Evolutionary conservation across 1,284 basidiomycete genomes (phyloP).

Genomic region (Trichosporon ovoides): DNA sequence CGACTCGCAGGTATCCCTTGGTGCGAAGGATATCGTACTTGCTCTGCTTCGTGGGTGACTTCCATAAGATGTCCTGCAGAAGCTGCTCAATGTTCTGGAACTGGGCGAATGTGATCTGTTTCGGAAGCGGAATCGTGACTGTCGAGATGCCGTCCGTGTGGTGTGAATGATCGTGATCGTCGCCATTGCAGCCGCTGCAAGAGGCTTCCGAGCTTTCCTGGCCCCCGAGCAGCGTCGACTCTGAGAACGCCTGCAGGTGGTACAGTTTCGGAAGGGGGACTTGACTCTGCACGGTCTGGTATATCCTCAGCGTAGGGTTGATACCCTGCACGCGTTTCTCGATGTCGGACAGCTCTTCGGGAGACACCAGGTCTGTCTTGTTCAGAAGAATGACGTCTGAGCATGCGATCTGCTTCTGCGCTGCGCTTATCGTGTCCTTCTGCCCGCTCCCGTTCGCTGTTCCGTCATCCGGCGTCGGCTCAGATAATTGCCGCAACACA

Average conservation of each 20-base stretch:
- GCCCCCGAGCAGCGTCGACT: neutral
- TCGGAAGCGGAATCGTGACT: constrained; percentile 60
- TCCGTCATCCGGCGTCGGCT: constrained; percentile 29
- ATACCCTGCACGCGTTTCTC: constrained; percentile 59
- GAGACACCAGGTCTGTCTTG: constrained; percentile 68
- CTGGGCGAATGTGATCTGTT: constrained; percentile 49
- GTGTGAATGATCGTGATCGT: constrained; percentile 45
- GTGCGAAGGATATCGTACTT: constrained; percentile 63
- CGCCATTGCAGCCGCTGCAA: constrained; percentile 22
- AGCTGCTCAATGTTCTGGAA: constrained; percentile 60
- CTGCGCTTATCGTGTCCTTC: constrained; percentile 55
- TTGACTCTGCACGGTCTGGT: constrained; percentile 62
- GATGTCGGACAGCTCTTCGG: constrained; percentile 48
- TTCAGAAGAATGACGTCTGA: constrained; percentile 86
- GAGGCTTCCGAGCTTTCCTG: neutral
- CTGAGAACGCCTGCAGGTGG: constrained; percentile 67
- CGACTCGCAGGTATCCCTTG: constrained; percentile 65
- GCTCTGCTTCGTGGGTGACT: constrained; percentile 37
- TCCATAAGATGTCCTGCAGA: constrained; percentile 75
- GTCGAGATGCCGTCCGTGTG: constrained; percentile 57
- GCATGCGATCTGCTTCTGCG: constrained; percentile 79
- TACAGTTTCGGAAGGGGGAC: constrained; percentile 68
- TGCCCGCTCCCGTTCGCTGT: neutral
- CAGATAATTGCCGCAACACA: constrained; percentile 54
- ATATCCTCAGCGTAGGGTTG: constrained; percentile 70